These are phyloP conservation scores for Boletus fagicola DNA, from an alignment of 768 basidiomycete genomes.

Conservation along the genomic window DNA sequence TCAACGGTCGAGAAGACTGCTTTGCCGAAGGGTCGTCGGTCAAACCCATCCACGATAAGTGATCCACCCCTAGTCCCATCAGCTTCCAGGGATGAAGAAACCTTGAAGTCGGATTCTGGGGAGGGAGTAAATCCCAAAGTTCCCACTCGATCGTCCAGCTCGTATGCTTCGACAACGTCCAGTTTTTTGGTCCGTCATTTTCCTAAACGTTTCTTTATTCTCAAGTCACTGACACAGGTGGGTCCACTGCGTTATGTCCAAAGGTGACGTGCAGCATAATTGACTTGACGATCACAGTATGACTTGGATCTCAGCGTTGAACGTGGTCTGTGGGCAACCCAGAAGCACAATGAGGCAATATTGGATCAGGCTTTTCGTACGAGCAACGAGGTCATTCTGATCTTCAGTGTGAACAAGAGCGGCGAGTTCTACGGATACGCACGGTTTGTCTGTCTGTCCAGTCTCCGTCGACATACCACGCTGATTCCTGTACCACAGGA, in stretches of 20 bases:
- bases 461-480: not conserved
- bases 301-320: slow-evolving; percentile 80
- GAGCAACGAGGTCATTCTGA: slow-evolving; percentile 79
- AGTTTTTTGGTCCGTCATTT: slow-evolving; percentile 75
- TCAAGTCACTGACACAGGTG: slow-evolving; percentile 84
- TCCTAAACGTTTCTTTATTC: slow-evolving; percentile 87
- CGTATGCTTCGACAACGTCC: slow-evolving; percentile 80
- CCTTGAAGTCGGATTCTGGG: not conserved
- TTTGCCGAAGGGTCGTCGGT: not conserved
- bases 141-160: slow-evolving; percentile 50
- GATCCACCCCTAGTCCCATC: slow-evolving; percentile 29
- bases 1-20: slow-evolving; percentile 7
- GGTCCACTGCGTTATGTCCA: slow-evolving; percentile 15
- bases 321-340: slow-evolving; percentile 86
- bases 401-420: slow-evolving; percentile 92
- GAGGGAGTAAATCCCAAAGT: slow-evolving; percentile 1
- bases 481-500: slow-evolving; percentile 37
- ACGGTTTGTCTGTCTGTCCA: slow-evolving; percentile 44
- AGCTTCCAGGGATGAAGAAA: slow-evolving; percentile 41
- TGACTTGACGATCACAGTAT: slow-evolving; percentile 41
- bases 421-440: slow-evolving; percentile 96
- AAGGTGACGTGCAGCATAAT: not conserved
- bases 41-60: not conserved
- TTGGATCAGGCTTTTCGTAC: slow-evolving; percentile 94
- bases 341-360: slow-evolving; percentile 87